These are phyloP conservation scores for Jacaranda copaia DNA, from an alignment of 257 asterid species.

Conservation along the genomic window DNA sequence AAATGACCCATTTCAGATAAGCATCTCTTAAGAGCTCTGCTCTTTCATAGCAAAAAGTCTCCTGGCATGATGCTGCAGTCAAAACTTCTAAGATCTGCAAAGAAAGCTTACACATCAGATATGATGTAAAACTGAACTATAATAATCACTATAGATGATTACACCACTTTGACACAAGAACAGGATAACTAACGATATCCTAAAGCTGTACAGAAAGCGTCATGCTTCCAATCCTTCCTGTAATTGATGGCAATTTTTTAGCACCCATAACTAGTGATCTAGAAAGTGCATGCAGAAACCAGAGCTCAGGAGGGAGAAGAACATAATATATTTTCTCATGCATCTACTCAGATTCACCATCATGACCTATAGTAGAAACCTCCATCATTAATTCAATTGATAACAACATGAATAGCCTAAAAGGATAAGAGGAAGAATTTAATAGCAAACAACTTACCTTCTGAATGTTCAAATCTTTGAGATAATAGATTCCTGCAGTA, in stretches of 20 bases:
- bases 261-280: constrained; percentile 94
- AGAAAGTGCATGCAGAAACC: constrained; percentile 93
- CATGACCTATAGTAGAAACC: constrained; percentile 54
- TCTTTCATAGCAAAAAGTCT: constrained; percentile 93
- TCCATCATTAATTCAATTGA: constrained; percentile 31
- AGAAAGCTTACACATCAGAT: constrained; percentile 39
- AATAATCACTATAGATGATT: constrained; percentile 12
- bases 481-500: constrained; percentile 97
- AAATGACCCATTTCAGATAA: constrained; percentile 96
- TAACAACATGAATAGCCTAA: constrained; percentile 28
- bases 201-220: constrained; percentile 91
- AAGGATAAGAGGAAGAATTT: constrained; percentile 25
- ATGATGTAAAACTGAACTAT: background rate
- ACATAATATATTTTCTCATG: constrained; percentile 93
- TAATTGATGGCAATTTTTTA: constrained; percentile 93
- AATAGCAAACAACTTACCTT: constrained; percentile 53
- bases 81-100: constrained; percentile 92
- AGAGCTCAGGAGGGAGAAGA: constrained; percentile 97
- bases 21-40: constrained; percentile 99
- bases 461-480: constrained; percentile 93
- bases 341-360: constrained; percentile 70
- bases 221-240: constrained; percentile 96
- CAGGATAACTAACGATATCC: constrained; percentile 73
- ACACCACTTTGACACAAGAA: constrained; percentile 73
- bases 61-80: constrained; percentile 98